A percentile compares a stretch with the other conserved stretches of the same genome.
phyloP scores from a whole-genome alignment of 2,329 filamentous ascomycete species.

The Aspergillus melleus region DNA sequence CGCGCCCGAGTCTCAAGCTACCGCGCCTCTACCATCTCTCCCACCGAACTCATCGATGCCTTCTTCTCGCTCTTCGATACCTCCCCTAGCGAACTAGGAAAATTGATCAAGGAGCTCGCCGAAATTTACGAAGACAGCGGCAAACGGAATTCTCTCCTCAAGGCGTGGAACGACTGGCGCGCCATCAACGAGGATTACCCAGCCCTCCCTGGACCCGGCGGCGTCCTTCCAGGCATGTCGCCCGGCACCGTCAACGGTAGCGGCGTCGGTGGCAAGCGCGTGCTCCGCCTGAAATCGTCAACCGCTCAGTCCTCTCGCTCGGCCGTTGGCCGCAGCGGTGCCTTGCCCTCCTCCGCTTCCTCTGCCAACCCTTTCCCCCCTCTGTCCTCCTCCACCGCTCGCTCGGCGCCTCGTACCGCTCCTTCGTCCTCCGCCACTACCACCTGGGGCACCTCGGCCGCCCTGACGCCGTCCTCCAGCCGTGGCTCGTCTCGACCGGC shows the following conservation, averaged over 20 bases:
- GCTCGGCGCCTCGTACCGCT: conserved; percentile 15
- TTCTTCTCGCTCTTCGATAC: conserved; percentile 88
- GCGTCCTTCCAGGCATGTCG: conserved; percentile 60
- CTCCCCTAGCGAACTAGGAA: conserved; percentile 77
- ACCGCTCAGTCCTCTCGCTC: conserved; percentile 68
- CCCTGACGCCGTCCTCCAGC: conserved; percentile 27
- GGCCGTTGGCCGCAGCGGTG: conserved; percentile 60
- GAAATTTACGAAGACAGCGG: conserved; percentile 84
- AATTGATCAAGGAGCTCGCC: conserved; percentile 84
- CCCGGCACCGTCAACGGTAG: conserved; percentile 50
- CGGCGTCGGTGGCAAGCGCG: conserved; percentile 60
- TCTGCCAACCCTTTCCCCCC: conserved; percentile 19
- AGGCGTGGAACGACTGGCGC: conserved; percentile 92
- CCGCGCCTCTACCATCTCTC: conserved; percentile 66
- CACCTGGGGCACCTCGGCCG: conserved; percentile 27
- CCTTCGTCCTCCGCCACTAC: conserved; percentile 14
- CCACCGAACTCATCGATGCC: conserved; percentile 76
- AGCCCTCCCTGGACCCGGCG: conserved; percentile 73
- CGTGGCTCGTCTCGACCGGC: conserved; percentile 16
- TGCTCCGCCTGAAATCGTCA: conserved; percentile 68
- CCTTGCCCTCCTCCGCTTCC: conserved; percentile 43
- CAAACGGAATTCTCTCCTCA: conserved; percentile 72
- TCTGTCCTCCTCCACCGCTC: conserved; percentile 17
- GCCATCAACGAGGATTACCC: conserved; percentile 96
- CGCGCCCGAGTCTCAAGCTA: conserved; percentile 77